These are phyloP conservation scores for Sporisorium iseilematis-ciliati DNA, from an alignment of 1,284 basidiomycete genomes.

Conservation along the genomic window DNA sequence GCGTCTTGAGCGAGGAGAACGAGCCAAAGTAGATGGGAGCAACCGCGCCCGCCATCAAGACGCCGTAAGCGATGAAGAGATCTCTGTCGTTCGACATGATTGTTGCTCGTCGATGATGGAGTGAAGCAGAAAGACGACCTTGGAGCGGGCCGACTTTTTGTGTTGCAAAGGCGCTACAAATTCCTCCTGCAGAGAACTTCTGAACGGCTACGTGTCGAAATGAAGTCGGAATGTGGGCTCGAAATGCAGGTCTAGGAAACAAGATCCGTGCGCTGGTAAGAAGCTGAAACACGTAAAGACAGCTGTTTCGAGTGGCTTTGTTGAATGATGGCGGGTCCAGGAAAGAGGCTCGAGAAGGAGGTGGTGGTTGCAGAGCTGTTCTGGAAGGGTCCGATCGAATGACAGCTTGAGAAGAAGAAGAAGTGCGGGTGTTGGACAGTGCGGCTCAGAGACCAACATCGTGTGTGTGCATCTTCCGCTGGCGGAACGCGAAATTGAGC, in stretches of 20 bases:
- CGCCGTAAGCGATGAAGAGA: slow-evolving; percentile 61
- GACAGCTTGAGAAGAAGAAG: slow-evolving; percentile 10
- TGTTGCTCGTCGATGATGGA: slow-evolving; percentile 1
- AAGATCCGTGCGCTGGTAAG: not conserved
- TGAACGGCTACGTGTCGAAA: slow-evolving; percentile 28
- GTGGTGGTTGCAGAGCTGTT: not conserved
- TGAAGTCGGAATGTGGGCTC: slow-evolving; percentile 15
- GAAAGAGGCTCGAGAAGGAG: not conserved
- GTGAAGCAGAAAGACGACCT: not conserved
- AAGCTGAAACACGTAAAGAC: not conserved
- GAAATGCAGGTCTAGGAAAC: not conserved
- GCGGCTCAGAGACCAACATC: slow-evolving; percentile 5
- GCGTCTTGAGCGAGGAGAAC: slow-evolving; percentile 62
- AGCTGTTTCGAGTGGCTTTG: not conserved
- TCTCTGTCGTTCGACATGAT: slow-evolving; percentile 47
- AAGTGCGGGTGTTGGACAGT: not conserved
- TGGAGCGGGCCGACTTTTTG: not conserved
- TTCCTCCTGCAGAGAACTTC: not conserved
- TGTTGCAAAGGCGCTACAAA: not conserved
- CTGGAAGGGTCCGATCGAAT: not conserved
- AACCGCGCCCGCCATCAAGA: slow-evolving; percentile 55
- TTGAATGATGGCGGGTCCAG: not conserved
- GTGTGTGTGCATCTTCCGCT: not conserved
- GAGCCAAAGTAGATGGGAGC: slow-evolving; percentile 64
- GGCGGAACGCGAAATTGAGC: slow-evolving; percentile 8